A percentile compares a stretch with the other conserved stretches of the same genome.
Conservation (phyloP, 163 green algal species). For the Prototheca wickerhamii region DNA sequence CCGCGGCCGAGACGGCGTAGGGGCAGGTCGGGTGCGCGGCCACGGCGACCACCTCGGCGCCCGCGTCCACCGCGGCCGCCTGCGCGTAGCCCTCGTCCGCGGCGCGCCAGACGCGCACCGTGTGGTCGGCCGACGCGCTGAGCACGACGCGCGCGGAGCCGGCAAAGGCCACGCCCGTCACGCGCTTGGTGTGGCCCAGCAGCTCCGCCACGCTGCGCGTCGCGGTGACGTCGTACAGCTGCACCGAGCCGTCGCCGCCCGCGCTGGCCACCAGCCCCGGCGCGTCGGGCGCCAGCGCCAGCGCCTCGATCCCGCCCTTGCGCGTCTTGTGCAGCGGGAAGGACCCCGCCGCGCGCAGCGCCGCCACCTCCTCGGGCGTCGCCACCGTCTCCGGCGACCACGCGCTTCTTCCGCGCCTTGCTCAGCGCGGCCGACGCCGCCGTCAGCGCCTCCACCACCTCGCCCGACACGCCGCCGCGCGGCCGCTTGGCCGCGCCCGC, state of each 20-base stretch:
- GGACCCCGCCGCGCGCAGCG: slow-evolving; percentile 39
- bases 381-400: slow-evolving; percentile 41
- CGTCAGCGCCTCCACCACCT: slow-evolving; percentile 39
- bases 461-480: slow-evolving; percentile 28
- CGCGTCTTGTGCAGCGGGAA: slow-evolving; percentile 83
- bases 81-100: neutral
- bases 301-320: slow-evolving; percentile 54
- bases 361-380: slow-evolving; percentile 52
- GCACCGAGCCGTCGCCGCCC: slow-evolving; percentile 13
- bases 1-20: slow-evolving; percentile 72
- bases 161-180: slow-evolving; percentile 46
- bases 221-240: slow-evolving; percentile 60
- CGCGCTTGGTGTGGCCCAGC: slow-evolving; percentile 77
- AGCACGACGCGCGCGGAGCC: slow-evolving; percentile 1
- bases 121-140: neutral
- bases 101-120: neutral
- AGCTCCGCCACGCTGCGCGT: slow-evolving; percentile 46
- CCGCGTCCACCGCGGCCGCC: neutral
- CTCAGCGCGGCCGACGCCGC: slow-evolving; percentile 57
- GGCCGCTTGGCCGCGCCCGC: slow-evolving; percentile 15
- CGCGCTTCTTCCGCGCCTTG: slow-evolving; percentile 74
- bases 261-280: slow-evolving; percentile 25
- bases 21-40: slow-evolving; percentile 58
- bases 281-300: slow-evolving; percentile 23
- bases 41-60: slow-evolving; percentile 52